Conservation (phyloP, 1,284 basidiomycete genomes). For the Papiliotrema terrestris region DNA sequence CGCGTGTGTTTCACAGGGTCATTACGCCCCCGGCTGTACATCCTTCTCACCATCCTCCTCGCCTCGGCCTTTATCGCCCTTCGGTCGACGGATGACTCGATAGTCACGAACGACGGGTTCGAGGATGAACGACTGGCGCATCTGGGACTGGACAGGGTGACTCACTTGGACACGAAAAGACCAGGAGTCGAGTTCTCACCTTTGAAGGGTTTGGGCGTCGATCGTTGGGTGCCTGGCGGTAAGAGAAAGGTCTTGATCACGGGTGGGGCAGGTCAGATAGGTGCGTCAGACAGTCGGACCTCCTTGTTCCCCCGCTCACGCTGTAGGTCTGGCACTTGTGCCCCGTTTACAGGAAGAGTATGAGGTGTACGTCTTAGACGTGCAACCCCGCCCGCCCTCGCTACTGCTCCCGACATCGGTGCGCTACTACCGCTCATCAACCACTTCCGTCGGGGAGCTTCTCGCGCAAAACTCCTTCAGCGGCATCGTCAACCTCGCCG, state of each 20-base stretch:
- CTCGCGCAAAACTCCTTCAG: conserved; percentile 22
- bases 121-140: not conserved
- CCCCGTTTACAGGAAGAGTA: conserved; percentile 20
- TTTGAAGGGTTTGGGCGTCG: conserved; percentile 7
- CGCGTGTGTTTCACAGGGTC: too few relatives aligned
- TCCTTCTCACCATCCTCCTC: not conserved
- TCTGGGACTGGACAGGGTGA: not conserved
- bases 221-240: conserved; percentile 11
- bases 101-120: not conserved
- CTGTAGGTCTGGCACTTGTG: conserved; percentile 30
- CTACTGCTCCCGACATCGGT: conserved; percentile 15
- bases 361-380: conserved; percentile 35
- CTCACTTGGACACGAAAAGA: not conserved
- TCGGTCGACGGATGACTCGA: not conserved
- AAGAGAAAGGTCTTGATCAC: conserved; percentile 35
- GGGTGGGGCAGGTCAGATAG: conserved; percentile 43
- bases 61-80: not conserved
- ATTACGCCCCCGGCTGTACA: not conserved
- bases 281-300: conserved; percentile 11
- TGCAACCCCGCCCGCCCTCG: conserved; percentile 16
- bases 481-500: conserved; percentile 46
- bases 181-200: not conserved
- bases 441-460: conserved; percentile 19
- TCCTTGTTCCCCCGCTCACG: too few relatives aligned
- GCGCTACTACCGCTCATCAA: conserved; percentile 21